These are phyloP conservation scores for Claviceps fusiformis DNA, from an alignment of 2,329 filamentous ascomycete genomes.

Conservation along the genomic window DNA sequence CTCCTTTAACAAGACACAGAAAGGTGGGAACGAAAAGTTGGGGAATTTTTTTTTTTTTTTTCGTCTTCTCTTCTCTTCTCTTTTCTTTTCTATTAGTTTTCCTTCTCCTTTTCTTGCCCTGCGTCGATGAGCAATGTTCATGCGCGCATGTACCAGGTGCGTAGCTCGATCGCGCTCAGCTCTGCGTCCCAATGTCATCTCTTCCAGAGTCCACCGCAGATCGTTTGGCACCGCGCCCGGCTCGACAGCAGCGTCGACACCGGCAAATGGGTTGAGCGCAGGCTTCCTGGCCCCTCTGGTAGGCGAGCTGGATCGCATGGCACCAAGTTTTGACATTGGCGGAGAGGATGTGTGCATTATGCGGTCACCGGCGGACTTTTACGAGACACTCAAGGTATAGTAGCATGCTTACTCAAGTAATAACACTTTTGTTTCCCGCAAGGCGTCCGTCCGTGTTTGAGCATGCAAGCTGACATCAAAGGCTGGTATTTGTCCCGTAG, in stretches of 20 bases:
- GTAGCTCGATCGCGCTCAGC: conserved; percentile 11
- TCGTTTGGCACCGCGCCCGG: conserved; percentile 24
- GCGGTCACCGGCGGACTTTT: conserved; percentile 75
- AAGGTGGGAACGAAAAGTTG: background rate
- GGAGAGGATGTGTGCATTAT: conserved; percentile 72
- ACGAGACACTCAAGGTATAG: conserved; percentile 70
- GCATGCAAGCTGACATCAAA: background rate
- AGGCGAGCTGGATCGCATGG: conserved; percentile 70
- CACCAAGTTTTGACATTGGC: conserved; percentile 77
- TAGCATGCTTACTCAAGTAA: background rate
- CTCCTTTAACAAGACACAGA: background rate
- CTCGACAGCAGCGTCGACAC: conserved; percentile 19
- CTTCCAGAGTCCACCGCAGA: conserved; percentile 24
- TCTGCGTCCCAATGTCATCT: conserved; percentile 2
- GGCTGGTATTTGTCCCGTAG: conserved; percentile 24
- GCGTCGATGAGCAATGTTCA: conserved; percentile 16
- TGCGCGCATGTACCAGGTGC: conserved; percentile 21
- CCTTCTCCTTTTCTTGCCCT: background rate
- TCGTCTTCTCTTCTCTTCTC: too few species aligned
- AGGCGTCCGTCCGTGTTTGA: background rate
- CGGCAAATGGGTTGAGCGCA: conserved; percentile 6
- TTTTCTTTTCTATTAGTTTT: too few species aligned
- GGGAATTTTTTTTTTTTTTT: background rate
- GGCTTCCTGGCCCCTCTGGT: conserved; percentile 41
- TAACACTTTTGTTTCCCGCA: background rate